Base-by-base conservation (phyloP, 176 grass and related monocot species). In the Juncus inflexus region DNA sequence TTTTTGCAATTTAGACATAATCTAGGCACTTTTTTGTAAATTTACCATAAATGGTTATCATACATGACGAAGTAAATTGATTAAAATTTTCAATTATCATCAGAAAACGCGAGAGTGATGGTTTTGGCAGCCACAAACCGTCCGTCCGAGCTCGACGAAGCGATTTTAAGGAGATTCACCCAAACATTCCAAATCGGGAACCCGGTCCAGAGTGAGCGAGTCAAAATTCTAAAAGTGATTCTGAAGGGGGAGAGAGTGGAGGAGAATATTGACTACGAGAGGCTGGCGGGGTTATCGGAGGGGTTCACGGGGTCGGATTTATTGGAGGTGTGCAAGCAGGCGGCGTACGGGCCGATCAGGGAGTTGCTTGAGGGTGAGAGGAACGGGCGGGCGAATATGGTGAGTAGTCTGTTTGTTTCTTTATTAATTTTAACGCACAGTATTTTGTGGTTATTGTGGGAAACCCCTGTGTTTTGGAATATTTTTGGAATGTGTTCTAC, bases 111-210 rank as follows among this genome's bases (percentile, higher is more conserved):
- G 59, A 86, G 85, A 57, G 94, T 99, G 76, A 99, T 92, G 94
- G 94, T 99, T 60, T 88, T 99, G 83, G 94, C 94, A 75, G 94
- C 94, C 40, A 99, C 94, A 72, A 99, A 99, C 61, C 84, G 94
- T n/a, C 94, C 94, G 37, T 90, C 94, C 36, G 94, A 90, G 58
- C 70, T 99, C 52, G 94, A 99, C 65, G 94, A 92, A 58, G 94
- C 94, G 50, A 99, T 99, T 54, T 75, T 99, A 11, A 84, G 94
- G 63, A 87, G 94, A 4, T 99, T 99, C 63, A 99, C 88, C 0
- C 94, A 90, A 72, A 80, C 69, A 56, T 99, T 99, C 79, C 88
- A 99, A 77, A 90, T 99, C 62, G 94, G 89, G 35, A 72, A 86
- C 59, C 94, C 94, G 42, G 76, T 65, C 73, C 75, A 58, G 61